These are phyloP conservation scores for Populus ilicifolia DNA, from an alignment of 345 rosid genomes.

Conservation along the genomic window DNA sequence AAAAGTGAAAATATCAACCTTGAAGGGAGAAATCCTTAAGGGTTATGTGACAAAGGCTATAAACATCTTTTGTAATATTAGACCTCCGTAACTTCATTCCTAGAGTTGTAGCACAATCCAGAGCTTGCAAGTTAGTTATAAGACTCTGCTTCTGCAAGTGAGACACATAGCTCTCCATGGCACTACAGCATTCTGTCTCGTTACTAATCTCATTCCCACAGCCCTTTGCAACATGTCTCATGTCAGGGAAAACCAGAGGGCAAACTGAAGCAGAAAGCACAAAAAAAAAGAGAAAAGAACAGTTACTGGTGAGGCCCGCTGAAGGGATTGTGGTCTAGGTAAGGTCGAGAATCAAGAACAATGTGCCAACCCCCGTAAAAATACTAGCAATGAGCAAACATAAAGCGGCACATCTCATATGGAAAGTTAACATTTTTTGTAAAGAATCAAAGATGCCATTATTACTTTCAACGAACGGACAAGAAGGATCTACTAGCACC, in stretches of 20 bases:
- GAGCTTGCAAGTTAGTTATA: slow-evolving; percentile 88
- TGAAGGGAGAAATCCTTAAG: slow-evolving; percentile 98
- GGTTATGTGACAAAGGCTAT: slow-evolving; percentile 72
- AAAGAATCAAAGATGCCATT: background rate
- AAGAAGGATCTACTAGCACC: background rate
- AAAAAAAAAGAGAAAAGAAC: slow-evolving; percentile 3
- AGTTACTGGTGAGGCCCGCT: background rate
- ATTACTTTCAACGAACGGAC: background rate
- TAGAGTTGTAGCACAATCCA: slow-evolving; percentile 75
- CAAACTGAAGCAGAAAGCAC: slow-evolving; percentile 53
- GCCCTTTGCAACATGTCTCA: slow-evolving; percentile 57
- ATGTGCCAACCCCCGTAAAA: background rate
- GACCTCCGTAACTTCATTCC: slow-evolving; percentile 64
- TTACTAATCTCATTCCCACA: slow-evolving; percentile 55
- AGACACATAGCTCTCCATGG: slow-evolving; percentile 78
- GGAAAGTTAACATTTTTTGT: background rate
- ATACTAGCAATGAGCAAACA: background rate
- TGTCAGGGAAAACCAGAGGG: slow-evolving; percentile 80
- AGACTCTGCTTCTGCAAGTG: slow-evolving; percentile 94
- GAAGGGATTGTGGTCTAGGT: background rate
- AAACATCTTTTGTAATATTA: slow-evolving; percentile 63
- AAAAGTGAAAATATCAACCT: slow-evolving; percentile 44
- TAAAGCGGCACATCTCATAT: background rate
- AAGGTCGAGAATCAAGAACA: background rate
- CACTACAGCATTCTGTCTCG: slow-evolving; percentile 60